Evolutionary conservation across 2,329 filamentous ascomycete species (phyloP), one percentile per base, ranked within the genome.

Genomic region (Fusarium illudens): DNA sequence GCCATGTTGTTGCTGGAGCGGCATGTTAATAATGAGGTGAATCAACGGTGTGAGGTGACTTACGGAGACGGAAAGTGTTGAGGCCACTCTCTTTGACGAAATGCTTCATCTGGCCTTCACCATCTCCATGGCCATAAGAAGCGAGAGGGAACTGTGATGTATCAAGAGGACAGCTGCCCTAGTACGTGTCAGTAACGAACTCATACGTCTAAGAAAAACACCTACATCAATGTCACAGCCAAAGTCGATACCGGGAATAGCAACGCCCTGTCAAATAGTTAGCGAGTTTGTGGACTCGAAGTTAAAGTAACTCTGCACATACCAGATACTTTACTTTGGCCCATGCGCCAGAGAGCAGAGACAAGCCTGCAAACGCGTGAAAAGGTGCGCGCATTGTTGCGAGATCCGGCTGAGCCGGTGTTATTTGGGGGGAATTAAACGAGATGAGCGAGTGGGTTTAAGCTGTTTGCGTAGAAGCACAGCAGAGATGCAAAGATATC

Each of bases 61-160:
- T 62, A 76, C 77, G 86, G 9, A 90, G 79, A 19, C 82, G 77
- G 76, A 88, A 88, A 33, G 85, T 81, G 71, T 89, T 89, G 53
- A 88, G 79, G 57, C 79, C 79, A 64, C 83, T 79, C 58, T 86
- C 79, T 12, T 80, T 76, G 44, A 82, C 79, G 69, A 88, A 89
- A 69, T 89, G 86, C 39, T 83, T 79, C 84, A 89, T 88, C 70
- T 89, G 86, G 0, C 76, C 82, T 4, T 78, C 76, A 11, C 83
- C 85, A 49, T 77, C 75, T 66, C 74, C 77, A 17, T 76, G 77
- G 8, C 76, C 76, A 11, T 75, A 68, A 17, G 69, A 62, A 7
- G 63, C 72, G 12, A 80, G 62, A 10, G 79, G 80, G 27, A 82
- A 72, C 48, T 79, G 76, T 15, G 76, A 72, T 1, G 76, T 78